Evolutionary conservation across 306 rosid genomes (phyloP).

Genomic region (Rubus idaeus): DNA sequence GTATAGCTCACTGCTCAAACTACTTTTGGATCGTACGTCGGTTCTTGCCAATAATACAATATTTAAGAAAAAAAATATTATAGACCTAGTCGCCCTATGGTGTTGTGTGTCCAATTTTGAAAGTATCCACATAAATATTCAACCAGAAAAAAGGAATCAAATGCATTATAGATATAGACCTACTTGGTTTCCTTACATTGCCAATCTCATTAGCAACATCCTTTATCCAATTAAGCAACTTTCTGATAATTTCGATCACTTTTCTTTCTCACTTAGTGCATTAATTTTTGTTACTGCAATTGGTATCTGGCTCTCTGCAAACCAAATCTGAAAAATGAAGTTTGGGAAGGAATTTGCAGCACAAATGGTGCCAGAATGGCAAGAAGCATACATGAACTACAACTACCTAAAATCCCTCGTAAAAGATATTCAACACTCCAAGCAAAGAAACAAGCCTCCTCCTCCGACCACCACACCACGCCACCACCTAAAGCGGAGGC

Average conservation of each 20-base stretch:
- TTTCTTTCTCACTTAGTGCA: background rate
- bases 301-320: background rate
- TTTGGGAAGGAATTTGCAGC: constrained; percentile 64
- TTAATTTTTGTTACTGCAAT: background rate
- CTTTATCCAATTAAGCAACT: background rate
- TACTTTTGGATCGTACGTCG: background rate
- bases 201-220: background rate
- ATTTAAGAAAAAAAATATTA: too few relatives aligned
- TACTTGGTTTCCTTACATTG: too few relatives aligned
- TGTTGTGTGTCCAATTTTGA: background rate
- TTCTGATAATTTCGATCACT: background rate
- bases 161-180: background rate
- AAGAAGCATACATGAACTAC: constrained; percentile 70
- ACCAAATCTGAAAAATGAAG: constrained; percentile 41
- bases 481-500: constrained; percentile 36
- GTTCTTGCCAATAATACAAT: background rate
- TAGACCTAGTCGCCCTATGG: background rate
- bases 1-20: background rate
- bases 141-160: background rate
- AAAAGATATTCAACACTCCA: constrained; percentile 38
- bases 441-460: constrained; percentile 21
- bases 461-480: constrained; percentile 24
- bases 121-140: background rate
- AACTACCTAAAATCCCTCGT: constrained; percentile 43
- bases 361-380: constrained; percentile 84